Base-by-base conservation (phyloP, 1,139 yeast genomes). In the Sugiyamaella castrensis region DNA sequence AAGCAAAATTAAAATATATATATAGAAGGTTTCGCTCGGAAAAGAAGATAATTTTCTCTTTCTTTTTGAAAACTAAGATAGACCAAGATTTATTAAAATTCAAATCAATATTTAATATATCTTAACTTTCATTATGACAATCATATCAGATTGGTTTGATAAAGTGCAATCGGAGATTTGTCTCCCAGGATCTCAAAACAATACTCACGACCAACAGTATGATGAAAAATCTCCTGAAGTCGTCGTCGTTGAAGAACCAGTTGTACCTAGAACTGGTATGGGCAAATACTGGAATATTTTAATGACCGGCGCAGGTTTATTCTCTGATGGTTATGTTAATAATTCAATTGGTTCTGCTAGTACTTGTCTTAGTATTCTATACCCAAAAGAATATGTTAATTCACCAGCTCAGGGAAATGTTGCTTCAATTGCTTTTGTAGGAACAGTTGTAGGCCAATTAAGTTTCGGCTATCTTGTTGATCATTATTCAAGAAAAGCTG, bases 301-400 rank as follows among this genome's bases (percentile, higher is more conserved):
- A 56, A 82, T 89, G 16, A 82, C 96, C 1, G 97, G 97, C 56
- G 92, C 96, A 1, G 96, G 96, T 48, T 73, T 89, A 47, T 87
- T 89, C 65, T 82, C 92, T 28, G 97, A 89, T 68, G 96, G 97
- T 52, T 88, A 88, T 64, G 85, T 87, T 56, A 88, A 88, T 68
- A 85, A 85, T 69, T 81, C 92, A 43, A 85, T 87, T 53, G 80
- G 89, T 50, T 77, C 92, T 9, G 94, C 84, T 15, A 74, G 82
- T 40, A 81, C 89, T 11, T 82, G 89, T 69, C 74, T 89, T 54
- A 65, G 74, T 12, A 70, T 65, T 3, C 71, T 89, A 35, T 89
- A 89, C 64, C 88, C 88, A 11, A 66, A 66, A 0, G 78, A 77
- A 59, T 83, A 84, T 63, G 67, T 79, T 2, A 61, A 76, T 10